Percentiles rank a stretch among this genome's conserved stretches.
phyloP scores from a whole-genome alignment of 345 rosid genomes.

The Aegle marmelos region DNA sequence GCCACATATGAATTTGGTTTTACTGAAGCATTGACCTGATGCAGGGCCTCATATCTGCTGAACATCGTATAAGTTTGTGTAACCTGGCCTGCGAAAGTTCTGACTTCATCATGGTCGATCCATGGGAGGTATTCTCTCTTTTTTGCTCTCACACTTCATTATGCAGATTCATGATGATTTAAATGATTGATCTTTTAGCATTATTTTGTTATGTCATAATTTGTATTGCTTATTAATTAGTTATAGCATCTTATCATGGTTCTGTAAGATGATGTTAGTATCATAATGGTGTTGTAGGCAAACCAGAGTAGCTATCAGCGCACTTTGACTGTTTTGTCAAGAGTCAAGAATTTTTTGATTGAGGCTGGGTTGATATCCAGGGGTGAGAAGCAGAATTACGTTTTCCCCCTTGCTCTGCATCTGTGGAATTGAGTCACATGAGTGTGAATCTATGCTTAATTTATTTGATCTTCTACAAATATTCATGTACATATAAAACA shows the following conservation, averaged over 20 bases:
- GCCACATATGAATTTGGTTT: conserved; percentile 1
- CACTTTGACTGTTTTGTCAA: conserved; percentile 52
- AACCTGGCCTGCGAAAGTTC: conserved; percentile 72
- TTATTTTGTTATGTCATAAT: background rate
- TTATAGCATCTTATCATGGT: background rate
- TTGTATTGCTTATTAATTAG: background rate
- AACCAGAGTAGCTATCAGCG: conserved; percentile 70
- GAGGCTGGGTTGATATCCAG: conserved; percentile 23
- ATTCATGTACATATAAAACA: background rate
- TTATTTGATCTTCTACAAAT: background rate
- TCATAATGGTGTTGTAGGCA: conserved; percentile 41
- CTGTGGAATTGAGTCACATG: background rate
- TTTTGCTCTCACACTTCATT: background rate
- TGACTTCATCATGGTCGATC: conserved; percentile 84
- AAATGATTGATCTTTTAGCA: background rate
- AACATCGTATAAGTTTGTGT: conserved; percentile 70
- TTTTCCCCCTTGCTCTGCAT: background rate
- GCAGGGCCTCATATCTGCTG: conserved; percentile 74
- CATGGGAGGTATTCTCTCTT: conserved; percentile 71
- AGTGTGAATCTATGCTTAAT: background rate
- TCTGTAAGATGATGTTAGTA: conserved; percentile 1
- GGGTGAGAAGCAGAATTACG: conserved; percentile 35
- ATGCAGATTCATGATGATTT: background rate
- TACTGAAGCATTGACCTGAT: conserved; percentile 8
- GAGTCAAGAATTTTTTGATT: conserved; percentile 52